Conservation (phyloP, 768 basidiomycete species). For the Boletellus ananiceps region DNA sequence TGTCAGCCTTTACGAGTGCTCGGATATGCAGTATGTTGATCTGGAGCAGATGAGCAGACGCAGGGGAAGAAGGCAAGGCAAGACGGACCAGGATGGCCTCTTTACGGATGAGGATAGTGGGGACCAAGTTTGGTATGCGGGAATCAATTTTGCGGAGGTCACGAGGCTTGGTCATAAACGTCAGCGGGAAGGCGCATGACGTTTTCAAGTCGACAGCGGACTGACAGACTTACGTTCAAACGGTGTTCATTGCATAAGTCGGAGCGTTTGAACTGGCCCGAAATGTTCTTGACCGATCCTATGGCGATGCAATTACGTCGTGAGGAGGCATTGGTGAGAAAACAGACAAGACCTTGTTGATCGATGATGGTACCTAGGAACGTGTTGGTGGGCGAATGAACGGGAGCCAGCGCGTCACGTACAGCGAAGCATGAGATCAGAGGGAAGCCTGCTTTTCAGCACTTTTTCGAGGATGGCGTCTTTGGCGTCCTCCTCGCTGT, state of each 20-base stretch:
- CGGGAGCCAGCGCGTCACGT: slow-evolving; percentile 33
- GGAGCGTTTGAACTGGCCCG: slow-evolving; percentile 85
- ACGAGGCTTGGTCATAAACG: slow-evolving; percentile 59
- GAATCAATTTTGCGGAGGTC: slow-evolving; percentile 97
- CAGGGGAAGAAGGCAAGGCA: neutral
- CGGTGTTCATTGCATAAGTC: slow-evolving; percentile 85
- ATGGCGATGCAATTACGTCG: slow-evolving; percentile 28
- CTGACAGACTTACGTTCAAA: slow-evolving; percentile 66
- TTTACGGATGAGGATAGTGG: slow-evolving; percentile 85
- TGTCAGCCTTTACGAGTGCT: slow-evolving; percentile 89
- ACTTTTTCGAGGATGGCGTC: slow-evolving; percentile 77
- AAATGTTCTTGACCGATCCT: slow-evolving; percentile 86
- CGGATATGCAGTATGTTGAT: slow-evolving; percentile 94
- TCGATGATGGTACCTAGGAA: slow-evolving; percentile 80
- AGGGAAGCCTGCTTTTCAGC: slow-evolving; percentile 82
- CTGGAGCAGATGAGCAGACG: slow-evolving; percentile 36
- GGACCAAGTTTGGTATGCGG: slow-evolving; percentile 88
- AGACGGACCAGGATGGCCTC: slow-evolving; percentile 80
- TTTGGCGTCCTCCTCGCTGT: slow-evolving; percentile 65
- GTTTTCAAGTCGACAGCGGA: slow-evolving; percentile 8
- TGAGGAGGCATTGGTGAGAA: slow-evolving; percentile 9
- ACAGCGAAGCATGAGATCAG: slow-evolving; percentile 91
- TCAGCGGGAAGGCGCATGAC: slow-evolving; percentile 22
- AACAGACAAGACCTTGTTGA: slow-evolving; percentile 57
- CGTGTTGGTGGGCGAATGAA: slow-evolving; percentile 12